These are phyloP conservation scores for Globisporangium cylindrosporum DNA, from an alignment of 352 stramenopile species.

Conservation along the genomic window DNA sequence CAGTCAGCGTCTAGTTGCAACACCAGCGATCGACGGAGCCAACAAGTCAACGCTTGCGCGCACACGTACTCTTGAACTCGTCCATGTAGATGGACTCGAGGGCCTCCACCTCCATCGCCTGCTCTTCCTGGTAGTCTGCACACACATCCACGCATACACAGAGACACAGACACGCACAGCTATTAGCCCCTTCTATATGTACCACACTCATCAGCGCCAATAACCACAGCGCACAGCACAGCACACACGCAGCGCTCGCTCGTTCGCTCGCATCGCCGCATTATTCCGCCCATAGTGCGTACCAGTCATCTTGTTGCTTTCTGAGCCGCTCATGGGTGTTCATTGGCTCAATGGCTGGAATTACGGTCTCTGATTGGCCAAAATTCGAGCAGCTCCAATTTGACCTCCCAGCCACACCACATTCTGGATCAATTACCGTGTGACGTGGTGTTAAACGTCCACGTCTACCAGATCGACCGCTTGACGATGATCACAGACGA, in stretches of 20 bases:
- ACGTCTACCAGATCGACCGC: neutral
- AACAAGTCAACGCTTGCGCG: neutral
- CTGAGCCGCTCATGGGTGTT: slow-evolving; percentile 16
- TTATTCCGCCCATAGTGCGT: slow-evolving; percentile 22
- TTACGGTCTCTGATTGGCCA: slow-evolving; percentile 25
- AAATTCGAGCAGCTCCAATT: slow-evolving; percentile 9
- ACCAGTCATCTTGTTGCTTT: slow-evolving; percentile 55
- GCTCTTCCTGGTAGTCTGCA: slow-evolving; percentile 85
- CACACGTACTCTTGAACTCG: slow-evolving; percentile 77
- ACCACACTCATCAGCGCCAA: neutral
- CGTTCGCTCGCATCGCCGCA: neutral
- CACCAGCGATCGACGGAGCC: neutral
- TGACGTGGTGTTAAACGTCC: slow-evolving; percentile 12
- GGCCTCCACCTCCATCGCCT: slow-evolving; percentile 87
- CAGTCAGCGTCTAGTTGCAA: neutral
- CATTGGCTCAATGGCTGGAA: slow-evolving; percentile 28
- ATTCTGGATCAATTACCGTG: neutral
- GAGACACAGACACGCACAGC: slow-evolving; percentile 7
- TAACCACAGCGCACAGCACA: neutral
- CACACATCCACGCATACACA: neutral
- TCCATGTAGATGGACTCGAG: slow-evolving; percentile 90
- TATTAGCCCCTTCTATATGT: neutral
- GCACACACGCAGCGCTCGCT: neutral
- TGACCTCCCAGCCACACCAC: neutral
- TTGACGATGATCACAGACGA: slow-evolving; percentile 46